Evolutionary conservation across 495 filamentous ascomycete genomes (phyloP).

Genomic region (Xylaria scruposa): DNA sequence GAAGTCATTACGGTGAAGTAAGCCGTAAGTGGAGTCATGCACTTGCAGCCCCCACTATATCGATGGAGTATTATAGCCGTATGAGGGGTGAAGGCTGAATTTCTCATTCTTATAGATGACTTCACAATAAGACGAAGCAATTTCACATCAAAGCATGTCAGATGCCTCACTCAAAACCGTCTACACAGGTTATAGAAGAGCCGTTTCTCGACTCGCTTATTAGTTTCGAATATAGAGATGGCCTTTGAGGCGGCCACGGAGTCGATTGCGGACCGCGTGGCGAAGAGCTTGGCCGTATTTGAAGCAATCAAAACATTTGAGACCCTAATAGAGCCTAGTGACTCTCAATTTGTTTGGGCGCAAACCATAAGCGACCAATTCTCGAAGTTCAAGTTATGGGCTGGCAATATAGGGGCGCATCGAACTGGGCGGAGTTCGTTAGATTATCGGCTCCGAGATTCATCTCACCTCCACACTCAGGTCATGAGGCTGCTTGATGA

Average conservation of each 20-base stretch:
- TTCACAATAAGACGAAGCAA: background rate
- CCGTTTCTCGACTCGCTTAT: background rate
- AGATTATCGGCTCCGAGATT: conserved; percentile 54
- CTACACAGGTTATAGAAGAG: background rate
- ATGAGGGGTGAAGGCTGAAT: background rate
- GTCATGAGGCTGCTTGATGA: conserved; percentile 44
- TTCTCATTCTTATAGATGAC: background rate
- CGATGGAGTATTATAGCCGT: background rate
- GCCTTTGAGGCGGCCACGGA: background rate
- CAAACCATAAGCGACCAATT: conserved; percentile 40
- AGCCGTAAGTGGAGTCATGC: no score
- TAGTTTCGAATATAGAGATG: background rate
- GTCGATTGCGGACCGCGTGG: conserved; percentile 7
- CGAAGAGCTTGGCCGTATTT: conserved; percentile 6
- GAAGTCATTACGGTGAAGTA: background rate
- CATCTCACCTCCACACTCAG: conserved; percentile 49
- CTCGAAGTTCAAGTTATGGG: conserved; percentile 53
- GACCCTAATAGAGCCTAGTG: background rate
- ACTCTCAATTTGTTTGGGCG: background rate
- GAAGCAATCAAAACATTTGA: background rate
- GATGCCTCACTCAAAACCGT: background rate
- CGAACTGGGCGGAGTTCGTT: conserved; percentile 49
- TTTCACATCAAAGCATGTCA: background rate
- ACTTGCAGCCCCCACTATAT: no score
- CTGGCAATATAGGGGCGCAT: conserved; percentile 54